Percentiles rank a stretch among this genome's conserved stretches.
These are phyloP conservation scores for Rubroboletus satanas DNA, from an alignment of 768 basidiomycete species.

Conservation along the genomic window DNA sequence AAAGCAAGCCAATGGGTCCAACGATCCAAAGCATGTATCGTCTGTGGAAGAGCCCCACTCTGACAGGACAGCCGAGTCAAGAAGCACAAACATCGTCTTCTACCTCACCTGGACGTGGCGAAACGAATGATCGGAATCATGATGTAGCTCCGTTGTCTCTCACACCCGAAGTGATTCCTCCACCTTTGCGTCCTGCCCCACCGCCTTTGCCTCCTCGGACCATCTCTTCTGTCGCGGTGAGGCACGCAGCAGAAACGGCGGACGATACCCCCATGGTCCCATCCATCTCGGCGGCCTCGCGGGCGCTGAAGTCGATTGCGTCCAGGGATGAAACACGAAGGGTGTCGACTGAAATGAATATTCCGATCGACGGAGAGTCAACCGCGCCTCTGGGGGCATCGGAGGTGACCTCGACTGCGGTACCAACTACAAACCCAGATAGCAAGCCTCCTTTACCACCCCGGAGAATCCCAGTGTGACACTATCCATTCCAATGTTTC, in stretches of 20 bases:
- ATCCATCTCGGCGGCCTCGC: constrained; percentile 42
- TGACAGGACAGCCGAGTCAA: constrained; percentile 26
- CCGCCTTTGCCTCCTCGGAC: constrained; percentile 44
- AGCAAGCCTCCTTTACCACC: constrained; percentile 35
- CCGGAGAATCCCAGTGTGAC: constrained; percentile 23
- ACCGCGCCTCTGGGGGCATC: not conserved
- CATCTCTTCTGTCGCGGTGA: constrained; percentile 29
- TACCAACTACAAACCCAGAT: not conserved
- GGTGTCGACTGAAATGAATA: constrained; percentile 20
- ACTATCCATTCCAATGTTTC: not conserved
- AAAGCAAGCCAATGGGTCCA: constrained; percentile 42
- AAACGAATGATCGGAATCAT: constrained; percentile 22
- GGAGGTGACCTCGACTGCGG: constrained; percentile 6
- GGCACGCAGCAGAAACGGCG: constrained; percentile 27
- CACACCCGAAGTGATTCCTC: constrained; percentile 17
- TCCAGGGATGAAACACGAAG: constrained; percentile 40
- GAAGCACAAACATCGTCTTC: constrained; percentile 13
- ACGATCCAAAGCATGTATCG: constrained; percentile 70
- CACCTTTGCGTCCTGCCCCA: constrained; percentile 30
- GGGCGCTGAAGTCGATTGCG: constrained; percentile 55
- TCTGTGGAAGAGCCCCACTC: constrained; percentile 60
- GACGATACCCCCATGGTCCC: constrained; percentile 19
- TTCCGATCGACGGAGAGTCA: constrained; percentile 5
- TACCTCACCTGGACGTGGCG: constrained; percentile 4
- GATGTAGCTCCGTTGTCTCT: constrained; percentile 31